Percentiles rank a stretch among this genome's conserved stretches.
Evolutionary conservation across 2,329 filamentous ascomycete species (phyloP).

Genomic region (Venturia carpophila): DNA sequence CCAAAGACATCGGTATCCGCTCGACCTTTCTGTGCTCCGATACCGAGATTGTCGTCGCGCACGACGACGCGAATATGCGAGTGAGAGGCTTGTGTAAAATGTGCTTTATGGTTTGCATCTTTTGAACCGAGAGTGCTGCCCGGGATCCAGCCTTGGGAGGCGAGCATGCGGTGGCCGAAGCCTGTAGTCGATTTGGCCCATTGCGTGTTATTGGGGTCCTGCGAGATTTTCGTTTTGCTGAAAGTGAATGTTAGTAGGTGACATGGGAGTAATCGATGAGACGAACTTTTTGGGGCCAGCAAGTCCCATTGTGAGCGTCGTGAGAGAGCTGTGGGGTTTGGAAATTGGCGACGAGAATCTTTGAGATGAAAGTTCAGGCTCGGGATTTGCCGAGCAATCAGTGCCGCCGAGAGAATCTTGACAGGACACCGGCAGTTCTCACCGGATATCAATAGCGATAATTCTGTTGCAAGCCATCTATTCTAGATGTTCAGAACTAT

Average conservation of each 20-base stretch:
- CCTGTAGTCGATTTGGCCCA: constrained; percentile 77
- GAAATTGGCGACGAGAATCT: not conserved
- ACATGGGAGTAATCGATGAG: constrained; percentile 18
- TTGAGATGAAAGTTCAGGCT: not conserved
- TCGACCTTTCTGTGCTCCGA: constrained; percentile 62
- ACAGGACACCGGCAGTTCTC: not conserved
- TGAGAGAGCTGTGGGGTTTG: not conserved
- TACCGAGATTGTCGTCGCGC: constrained; percentile 84
- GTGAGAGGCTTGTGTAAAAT: constrained; percentile 71
- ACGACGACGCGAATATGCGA: constrained; percentile 78
- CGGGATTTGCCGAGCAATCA: not conserved
- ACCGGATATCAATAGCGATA: not conserved
- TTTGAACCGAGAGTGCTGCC: constrained; percentile 74
- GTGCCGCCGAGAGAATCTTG: not conserved
- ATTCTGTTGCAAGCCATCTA: not conserved
- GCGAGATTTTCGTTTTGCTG: constrained; percentile 60
- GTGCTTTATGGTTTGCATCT: constrained; percentile 64
- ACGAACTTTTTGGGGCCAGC: constrained; percentile 58
- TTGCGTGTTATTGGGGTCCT: constrained; percentile 91
- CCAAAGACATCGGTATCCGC: constrained; percentile 67
- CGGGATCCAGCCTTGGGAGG: constrained; percentile 82
- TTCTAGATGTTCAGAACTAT: too few relatives aligned
- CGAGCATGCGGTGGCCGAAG: constrained; percentile 86
- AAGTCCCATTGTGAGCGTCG: constrained; percentile 52
- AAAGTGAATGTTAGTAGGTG: constrained; percentile 24